A percentile compares a stretch with the other conserved stretches of the same genome.
Evolutionary conservation across 1,284 basidiomycete genomes (phyloP).

Genomic region (Ceratobasidium sp.): DNA sequence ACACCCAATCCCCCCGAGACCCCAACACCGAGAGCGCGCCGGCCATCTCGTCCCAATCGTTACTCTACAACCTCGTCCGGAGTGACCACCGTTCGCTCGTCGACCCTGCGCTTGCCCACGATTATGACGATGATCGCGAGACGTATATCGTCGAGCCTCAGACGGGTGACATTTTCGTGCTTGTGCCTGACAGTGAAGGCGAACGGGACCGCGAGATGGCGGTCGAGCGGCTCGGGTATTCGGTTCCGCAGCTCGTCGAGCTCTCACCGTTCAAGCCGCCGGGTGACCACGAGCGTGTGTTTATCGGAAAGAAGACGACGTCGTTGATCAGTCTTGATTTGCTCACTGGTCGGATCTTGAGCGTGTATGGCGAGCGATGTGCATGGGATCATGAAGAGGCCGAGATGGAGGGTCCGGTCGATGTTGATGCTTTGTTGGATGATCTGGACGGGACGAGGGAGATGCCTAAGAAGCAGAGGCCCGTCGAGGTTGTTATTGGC

Average conservation of each 20-base stretch:
- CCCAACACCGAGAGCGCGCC: slow-evolving; percentile 52
- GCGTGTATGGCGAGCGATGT: slow-evolving; percentile 67
- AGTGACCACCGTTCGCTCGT: slow-evolving; percentile 62
- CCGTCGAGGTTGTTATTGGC: slow-evolving; percentile 74
- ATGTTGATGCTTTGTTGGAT: slow-evolving; percentile 61
- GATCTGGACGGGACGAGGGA: slow-evolving; percentile 69
- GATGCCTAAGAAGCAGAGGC: slow-evolving; percentile 52
- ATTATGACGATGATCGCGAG: slow-evolving; percentile 66
- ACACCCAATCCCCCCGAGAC: slow-evolving; percentile 45
- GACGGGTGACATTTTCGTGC: slow-evolving; percentile 86
- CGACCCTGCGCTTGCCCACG: slow-evolving; percentile 62
- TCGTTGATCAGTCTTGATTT: slow-evolving; percentile 81
- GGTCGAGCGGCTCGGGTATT: slow-evolving; percentile 81
- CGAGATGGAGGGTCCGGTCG: slow-evolving; percentile 49
- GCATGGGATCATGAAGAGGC: slow-evolving; percentile 63
- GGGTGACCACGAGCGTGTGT: slow-evolving; percentile 71
- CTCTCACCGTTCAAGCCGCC: slow-evolving; percentile 83
- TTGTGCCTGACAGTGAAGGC: slow-evolving; percentile 55
- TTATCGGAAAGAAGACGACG: slow-evolving; percentile 86
- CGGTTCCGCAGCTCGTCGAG: slow-evolving; percentile 86
- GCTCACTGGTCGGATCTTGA: slow-evolving; percentile 81
- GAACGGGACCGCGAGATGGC: slow-evolving; percentile 65
- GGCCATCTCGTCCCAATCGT: slow-evolving; percentile 51
- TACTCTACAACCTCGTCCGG: slow-evolving; percentile 67
- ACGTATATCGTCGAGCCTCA: slow-evolving; percentile 91